phyloP scores from a whole-genome alignment of 176 grass and related monocot genomes.

The Echinochloa phyllopogon region DNA sequence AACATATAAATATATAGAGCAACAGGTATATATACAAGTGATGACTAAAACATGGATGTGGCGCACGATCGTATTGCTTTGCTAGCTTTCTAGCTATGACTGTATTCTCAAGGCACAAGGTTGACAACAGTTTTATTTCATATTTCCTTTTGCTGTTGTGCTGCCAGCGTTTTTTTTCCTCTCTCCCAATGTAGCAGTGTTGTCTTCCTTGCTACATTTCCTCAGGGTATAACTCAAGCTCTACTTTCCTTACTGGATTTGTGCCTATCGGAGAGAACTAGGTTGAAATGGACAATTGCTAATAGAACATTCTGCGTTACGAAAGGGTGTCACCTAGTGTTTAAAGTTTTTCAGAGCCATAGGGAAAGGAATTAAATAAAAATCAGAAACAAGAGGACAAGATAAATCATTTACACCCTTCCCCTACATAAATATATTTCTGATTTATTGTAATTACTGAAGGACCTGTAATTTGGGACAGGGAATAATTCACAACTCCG shows the following conservation, averaged over 20 bases:
- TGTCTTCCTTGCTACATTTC: not conserved
- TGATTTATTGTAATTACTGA: not conserved
- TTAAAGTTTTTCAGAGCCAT: not conserved
- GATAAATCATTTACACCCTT: too few species aligned
- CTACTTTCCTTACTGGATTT: not conserved
- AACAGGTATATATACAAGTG: conserved; percentile 4
- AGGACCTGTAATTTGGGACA: too few species aligned
- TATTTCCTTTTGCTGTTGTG: not conserved
- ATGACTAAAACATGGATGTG: conserved; percentile 14
- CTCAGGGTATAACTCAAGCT: not conserved
- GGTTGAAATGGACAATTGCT: too few species aligned
- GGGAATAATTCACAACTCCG: not conserved
- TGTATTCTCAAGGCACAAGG: not conserved
- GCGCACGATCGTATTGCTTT: not conserved
- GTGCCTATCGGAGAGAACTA: not conserved
- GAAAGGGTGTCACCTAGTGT: too few species aligned
- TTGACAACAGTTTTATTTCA: not conserved
- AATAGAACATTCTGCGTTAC: too few species aligned
- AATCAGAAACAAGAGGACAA: not conserved
- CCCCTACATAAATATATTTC: not conserved
- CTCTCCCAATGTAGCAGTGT: not conserved
- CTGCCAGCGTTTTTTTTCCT: not conserved
- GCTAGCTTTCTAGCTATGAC: conserved; percentile 2
- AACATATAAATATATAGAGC: not conserved
- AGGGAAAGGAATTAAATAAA: not conserved